These are phyloP conservation scores for Tylopilus sp. DNA, from an alignment of 1,284 basidiomycete genomes.

Conservation along the genomic window DNA sequence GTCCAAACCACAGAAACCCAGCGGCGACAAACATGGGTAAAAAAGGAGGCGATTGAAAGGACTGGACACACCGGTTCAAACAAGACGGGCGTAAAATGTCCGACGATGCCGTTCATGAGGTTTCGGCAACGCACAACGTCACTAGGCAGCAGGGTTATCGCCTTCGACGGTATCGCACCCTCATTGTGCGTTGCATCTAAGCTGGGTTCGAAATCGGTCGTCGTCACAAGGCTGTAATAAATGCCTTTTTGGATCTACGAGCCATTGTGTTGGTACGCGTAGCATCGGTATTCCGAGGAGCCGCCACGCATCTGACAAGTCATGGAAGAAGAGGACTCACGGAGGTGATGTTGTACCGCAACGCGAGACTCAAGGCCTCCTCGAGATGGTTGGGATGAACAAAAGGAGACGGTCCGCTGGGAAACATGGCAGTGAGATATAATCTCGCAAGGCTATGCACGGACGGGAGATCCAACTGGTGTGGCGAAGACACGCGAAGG, in stretches of 20 bases:
- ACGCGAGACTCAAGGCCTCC: conserved; percentile 51
- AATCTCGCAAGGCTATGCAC: conserved; percentile 46
- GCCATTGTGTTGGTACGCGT: background rate
- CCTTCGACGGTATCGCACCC: background rate
- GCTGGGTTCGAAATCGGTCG: conserved; percentile 49
- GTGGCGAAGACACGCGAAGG: conserved; percentile 53
- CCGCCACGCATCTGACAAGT: background rate
- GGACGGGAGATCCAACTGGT: conserved; percentile 54
- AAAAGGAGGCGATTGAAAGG: background rate
- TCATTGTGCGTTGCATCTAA: background rate
- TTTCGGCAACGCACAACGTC: conserved; percentile 38
- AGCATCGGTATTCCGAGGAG: background rate
- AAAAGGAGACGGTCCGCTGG: conserved; percentile 40
- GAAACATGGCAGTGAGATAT: conserved; percentile 46
- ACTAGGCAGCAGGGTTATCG: conserved; percentile 17
- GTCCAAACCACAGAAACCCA: background rate
- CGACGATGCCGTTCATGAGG: conserved; percentile 53
- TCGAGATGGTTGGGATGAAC: conserved; percentile 43
- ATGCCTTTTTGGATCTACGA: conserved; percentile 58
- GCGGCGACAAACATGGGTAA: background rate
- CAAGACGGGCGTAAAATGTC: conserved; percentile 65
- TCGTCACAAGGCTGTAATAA: conserved; percentile 59
- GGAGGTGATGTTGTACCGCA: conserved; percentile 42
- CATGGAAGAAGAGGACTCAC: conserved; percentile 38
- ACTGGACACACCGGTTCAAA: conserved; percentile 54